Percentiles rank a stretch among this genome's conserved stretches.
Conservation (phyloP, 305 asterid species). For the Lippia alba region DNA sequence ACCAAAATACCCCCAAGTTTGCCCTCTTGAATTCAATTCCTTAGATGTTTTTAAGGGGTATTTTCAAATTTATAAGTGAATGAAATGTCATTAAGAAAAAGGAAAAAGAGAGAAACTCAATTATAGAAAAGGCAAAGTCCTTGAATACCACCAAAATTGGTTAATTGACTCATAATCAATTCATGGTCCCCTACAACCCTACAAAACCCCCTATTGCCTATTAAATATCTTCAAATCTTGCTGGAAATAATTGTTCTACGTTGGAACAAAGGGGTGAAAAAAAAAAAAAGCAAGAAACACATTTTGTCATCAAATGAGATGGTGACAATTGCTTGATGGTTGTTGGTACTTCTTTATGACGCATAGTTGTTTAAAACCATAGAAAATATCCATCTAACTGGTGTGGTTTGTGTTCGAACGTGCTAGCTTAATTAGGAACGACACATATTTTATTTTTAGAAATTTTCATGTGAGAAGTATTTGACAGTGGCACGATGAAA, state of each 20-base stretch:
- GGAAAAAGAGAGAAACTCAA: conserved; percentile 31
- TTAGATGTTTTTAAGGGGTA: too few species aligned
- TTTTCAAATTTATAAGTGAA: neutral
- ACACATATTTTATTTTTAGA: too few species aligned
- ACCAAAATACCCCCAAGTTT: conserved; percentile 6
- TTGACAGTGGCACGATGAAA: too few species aligned
- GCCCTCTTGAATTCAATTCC: neutral
- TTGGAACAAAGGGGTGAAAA: conserved; percentile 10
- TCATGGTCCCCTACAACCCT: conserved; percentile 63
- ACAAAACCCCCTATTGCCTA: conserved; percentile 46
- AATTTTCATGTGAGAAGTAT: too few species aligned
- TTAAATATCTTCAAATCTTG: conserved; percentile 42
- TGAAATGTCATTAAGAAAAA: conserved; percentile 25
- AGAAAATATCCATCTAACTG: too few species aligned
- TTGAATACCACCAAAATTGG: conserved; percentile 46
- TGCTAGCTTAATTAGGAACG: too few species aligned
- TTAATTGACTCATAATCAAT: conserved; percentile 44
- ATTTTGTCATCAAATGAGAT: conserved; percentile 49
- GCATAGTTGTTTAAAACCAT: conserved; percentile 37
- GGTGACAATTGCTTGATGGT: conserved; percentile 68
- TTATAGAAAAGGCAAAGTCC: conserved; percentile 35
- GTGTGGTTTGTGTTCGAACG: too few species aligned
- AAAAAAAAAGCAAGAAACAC: neutral
- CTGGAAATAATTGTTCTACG: conserved; percentile 37
- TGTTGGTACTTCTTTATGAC: conserved; percentile 71